Evolutionary conservation across 768 basidiomycete genomes (phyloP).

Genomic region (Lepiota venenata): DNA sequence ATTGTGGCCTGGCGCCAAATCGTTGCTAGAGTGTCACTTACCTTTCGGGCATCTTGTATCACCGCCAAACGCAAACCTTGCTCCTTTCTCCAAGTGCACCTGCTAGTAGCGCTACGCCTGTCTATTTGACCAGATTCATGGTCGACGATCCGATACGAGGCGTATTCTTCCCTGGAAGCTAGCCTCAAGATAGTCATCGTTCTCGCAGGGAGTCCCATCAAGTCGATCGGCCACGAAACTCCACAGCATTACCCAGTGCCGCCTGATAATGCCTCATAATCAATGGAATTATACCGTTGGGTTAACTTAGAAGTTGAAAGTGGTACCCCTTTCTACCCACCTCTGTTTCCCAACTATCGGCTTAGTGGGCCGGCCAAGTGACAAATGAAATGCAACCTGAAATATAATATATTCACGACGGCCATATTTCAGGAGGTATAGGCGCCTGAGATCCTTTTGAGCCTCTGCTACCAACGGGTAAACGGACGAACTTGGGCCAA

Average conservation of each 20-base stretch:
- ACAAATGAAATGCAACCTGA: not conserved
- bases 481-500: not conserved
- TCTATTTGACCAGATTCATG: not conserved
- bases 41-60: conserved; percentile 1
- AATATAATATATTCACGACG: not conserved
- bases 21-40: not conserved
- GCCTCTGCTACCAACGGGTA: not conserved
- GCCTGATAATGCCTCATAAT: not conserved
- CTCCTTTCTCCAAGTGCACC: not conserved
- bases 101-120: not conserved
- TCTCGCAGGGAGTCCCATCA: conserved; percentile 2
- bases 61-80: not conserved
- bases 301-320: not conserved
- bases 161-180: conserved; percentile 5
- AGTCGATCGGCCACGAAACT: conserved; percentile 5
- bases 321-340: not conserved
- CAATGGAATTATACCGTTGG: not conserved
- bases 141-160: conserved; percentile 3
- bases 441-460: not conserved
- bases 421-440: conserved; percentile 1
- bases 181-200: conserved; percentile 5
- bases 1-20: not conserved
- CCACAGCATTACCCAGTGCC: conserved; percentile 3
- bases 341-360: conserved; percentile 5
- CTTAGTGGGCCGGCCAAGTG: not conserved